Evolutionary conservation across 2,329 filamentous ascomycete species (phyloP).

Genomic region (Myriosclerotinia duriaeana): DNA sequence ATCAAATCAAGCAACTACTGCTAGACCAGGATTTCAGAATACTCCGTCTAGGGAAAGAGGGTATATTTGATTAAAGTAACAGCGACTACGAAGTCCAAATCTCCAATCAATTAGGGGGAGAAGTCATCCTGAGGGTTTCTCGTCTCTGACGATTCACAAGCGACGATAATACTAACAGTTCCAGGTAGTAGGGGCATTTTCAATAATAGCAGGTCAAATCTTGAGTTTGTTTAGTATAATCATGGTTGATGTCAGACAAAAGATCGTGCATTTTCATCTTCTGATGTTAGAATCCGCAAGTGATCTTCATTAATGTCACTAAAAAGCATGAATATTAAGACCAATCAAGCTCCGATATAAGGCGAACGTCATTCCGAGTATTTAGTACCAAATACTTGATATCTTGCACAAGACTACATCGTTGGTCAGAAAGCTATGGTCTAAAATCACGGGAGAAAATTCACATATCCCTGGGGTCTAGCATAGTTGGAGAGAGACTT

Average conservation of each 20-base stretch:
- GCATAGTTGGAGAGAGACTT: conserved; percentile 38
- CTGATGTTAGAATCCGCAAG: neutral
- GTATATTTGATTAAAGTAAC: too few relatives aligned
- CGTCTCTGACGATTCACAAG: too few relatives aligned
- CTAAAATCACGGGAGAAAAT: conserved; percentile 1
- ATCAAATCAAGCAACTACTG: too few relatives aligned
- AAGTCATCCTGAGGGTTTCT: too few relatives aligned
- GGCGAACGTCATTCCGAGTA: neutral
- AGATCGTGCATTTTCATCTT: neutral
- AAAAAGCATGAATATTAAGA: neutral
- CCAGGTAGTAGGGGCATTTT: neutral
- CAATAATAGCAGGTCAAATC: neutral
- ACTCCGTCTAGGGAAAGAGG: too few relatives aligned
- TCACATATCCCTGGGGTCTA: conserved; percentile 38
- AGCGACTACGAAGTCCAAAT: too few relatives aligned
- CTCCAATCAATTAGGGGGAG: too few relatives aligned
- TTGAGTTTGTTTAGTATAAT: neutral
- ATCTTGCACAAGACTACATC: conserved; percentile 25
- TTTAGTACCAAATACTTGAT: conserved; percentile 24
- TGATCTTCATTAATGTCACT: neutral
- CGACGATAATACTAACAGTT: too few relatives aligned
- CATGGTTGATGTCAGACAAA: neutral
- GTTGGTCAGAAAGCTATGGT: neutral
- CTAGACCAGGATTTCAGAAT: too few relatives aligned
- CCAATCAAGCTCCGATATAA: neutral